A percentile compares a stretch with the other conserved stretches of the same genome.
phyloP scores from a whole-genome alignment of 768 basidiomycete species.

The Lactarius trivialis region DNA sequence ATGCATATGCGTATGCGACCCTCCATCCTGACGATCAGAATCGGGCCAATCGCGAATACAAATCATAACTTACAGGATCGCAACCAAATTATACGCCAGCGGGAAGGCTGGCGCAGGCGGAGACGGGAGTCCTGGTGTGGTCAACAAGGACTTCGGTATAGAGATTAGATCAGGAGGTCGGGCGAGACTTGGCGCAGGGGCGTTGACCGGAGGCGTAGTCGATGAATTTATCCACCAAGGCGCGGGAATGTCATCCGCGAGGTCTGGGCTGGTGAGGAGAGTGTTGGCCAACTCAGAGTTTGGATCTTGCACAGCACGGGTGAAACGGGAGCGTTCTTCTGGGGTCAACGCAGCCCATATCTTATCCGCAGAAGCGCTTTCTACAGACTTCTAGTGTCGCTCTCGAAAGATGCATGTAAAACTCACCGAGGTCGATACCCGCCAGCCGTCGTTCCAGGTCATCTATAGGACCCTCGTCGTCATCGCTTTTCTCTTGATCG shows the following conservation, averaged over 20 bases:
- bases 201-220: neutral
- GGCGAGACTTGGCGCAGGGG: constrained; percentile 27
- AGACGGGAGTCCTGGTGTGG: constrained; percentile 27
- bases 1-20: constrained; percentile 60
- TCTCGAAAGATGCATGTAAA: neutral
- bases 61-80: constrained; percentile 49
- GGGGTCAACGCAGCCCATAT: constrained; percentile 57
- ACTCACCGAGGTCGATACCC: constrained; percentile 56
- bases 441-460: constrained; percentile 44
- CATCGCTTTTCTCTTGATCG: constrained; percentile 34
- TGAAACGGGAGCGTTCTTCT: constrained; percentile 56
- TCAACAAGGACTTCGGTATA: constrained; percentile 40
- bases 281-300: constrained; percentile 52
- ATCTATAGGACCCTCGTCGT: constrained; percentile 17
- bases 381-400: constrained; percentile 30
- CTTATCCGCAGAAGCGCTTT: constrained; percentile 46
- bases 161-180: constrained; percentile 38
- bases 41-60: neutral
- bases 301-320: constrained; percentile 53
- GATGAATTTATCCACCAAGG: constrained; percentile 64
- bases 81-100: constrained; percentile 63
- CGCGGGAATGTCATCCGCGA: constrained; percentile 40
- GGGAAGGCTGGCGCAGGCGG: constrained; percentile 27
- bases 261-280: constrained; percentile 51
- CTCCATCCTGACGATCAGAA: constrained; percentile 32